These are phyloP conservation scores for Ophiostoma ips DNA, from an alignment of 2,329 filamentous ascomycete species.

Conservation along the genomic window DNA sequence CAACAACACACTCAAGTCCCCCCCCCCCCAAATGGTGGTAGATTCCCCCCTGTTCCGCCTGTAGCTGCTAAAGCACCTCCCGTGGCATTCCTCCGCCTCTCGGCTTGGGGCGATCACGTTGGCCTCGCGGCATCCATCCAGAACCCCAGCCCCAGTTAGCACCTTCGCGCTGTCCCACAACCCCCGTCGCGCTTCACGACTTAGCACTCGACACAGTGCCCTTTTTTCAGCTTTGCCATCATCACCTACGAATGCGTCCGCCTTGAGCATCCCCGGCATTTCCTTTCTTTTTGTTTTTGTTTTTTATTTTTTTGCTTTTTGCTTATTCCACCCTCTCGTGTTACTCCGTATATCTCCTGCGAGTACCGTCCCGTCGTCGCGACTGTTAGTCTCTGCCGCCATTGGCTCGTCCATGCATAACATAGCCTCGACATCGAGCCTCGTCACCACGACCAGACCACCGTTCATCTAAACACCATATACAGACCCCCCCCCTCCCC, in stretches of 20 bases:
- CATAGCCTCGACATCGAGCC: background rate
- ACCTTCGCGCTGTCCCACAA: background rate
- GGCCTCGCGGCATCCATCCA: background rate
- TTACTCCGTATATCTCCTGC: background rate
- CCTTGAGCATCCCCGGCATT: background rate
- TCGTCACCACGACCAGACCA: background rate
- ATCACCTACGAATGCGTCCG: constrained; percentile 1
- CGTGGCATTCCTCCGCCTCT: background rate
- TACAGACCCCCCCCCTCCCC: background rate
- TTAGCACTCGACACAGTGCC: background rate
- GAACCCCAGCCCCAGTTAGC: background rate
- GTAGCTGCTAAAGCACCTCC: background rate
- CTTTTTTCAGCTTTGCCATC: background rate
- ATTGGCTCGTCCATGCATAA: constrained; percentile 3
- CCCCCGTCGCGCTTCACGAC: constrained; percentile 3
- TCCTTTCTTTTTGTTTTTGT: background rate
- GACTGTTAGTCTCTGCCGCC: background rate
- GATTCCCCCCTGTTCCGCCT: too few species aligned
- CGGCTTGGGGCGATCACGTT: background rate
- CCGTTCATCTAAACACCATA: background rate
- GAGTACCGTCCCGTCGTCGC: too few species aligned
- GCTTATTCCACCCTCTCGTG: background rate
- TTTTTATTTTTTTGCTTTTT: background rate
- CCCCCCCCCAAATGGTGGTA: too few species aligned
- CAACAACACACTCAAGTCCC: too few species aligned